phyloP scores from a whole-genome alignment of 352 stramenopile species.

The Pythium periplocum region DNA sequence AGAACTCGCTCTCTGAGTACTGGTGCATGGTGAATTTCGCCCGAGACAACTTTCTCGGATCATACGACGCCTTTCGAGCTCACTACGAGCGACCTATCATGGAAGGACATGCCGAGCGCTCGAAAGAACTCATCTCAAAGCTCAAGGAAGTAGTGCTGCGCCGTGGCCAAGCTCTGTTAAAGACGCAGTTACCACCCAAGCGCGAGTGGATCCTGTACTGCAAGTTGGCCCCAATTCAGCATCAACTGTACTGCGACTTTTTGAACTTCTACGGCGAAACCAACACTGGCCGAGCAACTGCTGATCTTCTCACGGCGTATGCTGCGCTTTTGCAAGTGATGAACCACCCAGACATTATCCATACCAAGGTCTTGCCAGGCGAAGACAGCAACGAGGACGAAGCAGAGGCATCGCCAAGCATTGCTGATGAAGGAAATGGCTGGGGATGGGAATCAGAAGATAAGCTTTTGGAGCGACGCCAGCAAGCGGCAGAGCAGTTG shows the following conservation, averaged over 20 bases:
- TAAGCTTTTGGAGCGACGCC: constrained; percentile 44
- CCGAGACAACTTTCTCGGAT: constrained; percentile 57
- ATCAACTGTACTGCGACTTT: constrained; percentile 76
- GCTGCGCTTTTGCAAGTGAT: constrained; percentile 77
- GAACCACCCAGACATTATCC: constrained; percentile 87
- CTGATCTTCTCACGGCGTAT: constrained; percentile 77
- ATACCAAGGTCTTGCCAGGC: constrained; percentile 51
- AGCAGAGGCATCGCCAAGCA: constrained; percentile 14
- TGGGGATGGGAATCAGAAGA: constrained; percentile 73
- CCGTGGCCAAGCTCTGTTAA: constrained; percentile 56
- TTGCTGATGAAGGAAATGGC: constrained; percentile 7
- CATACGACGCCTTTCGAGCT: constrained; percentile 70
- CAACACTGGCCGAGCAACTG: constrained; percentile 25
- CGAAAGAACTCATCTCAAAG: constrained; percentile 60
- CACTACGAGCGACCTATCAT: constrained; percentile 81
- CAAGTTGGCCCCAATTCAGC: constrained; percentile 76
- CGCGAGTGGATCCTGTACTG: constrained; percentile 86
- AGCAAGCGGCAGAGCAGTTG: constrained; percentile 35
- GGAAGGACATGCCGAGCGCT: constrained; percentile 52
- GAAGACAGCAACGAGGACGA: constrained; percentile 28
- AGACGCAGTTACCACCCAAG: constrained; percentile 74
- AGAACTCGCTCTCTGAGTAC: constrained; percentile 93
- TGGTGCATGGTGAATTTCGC: constrained; percentile 91
- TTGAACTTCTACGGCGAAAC: constrained; percentile 47
- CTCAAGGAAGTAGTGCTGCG: constrained; percentile 69